Percentiles rank a stretch among this genome's conserved stretches.
These are phyloP conservation scores for Gossypium mustelinum DNA, from an alignment of 345 rosid species.

Conservation along the genomic window DNA sequence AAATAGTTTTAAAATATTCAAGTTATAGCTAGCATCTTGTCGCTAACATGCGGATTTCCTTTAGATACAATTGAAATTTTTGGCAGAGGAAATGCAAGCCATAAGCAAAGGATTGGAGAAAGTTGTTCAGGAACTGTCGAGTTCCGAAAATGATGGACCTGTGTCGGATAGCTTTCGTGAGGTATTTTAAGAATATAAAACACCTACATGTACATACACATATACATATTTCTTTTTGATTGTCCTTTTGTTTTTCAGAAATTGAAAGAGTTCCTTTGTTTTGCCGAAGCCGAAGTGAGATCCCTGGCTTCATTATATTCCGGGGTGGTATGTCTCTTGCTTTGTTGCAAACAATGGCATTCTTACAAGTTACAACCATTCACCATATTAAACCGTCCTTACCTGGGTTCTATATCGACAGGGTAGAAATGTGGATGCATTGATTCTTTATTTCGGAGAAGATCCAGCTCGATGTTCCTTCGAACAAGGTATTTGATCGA, in stretches of 20 bases:
- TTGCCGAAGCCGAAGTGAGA: slow-evolving; percentile 85
- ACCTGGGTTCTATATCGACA: slow-evolving; percentile 24
- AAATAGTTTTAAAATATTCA: neutral
- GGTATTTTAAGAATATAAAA: slow-evolving; percentile 37
- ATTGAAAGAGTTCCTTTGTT: slow-evolving; percentile 68
- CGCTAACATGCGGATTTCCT: neutral
- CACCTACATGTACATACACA: neutral
- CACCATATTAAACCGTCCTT: neutral
- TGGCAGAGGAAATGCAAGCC: slow-evolving; percentile 99
- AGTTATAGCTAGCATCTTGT: neutral
- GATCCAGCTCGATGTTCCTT: slow-evolving; percentile 89
- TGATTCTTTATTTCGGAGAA: slow-evolving; percentile 94
- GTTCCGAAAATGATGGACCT: slow-evolving; percentile 82
- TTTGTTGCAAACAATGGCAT: neutral
- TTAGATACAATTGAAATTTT: slow-evolving; percentile 85
- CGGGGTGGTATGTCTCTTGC: slow-evolving; percentile 55
- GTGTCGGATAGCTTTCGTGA: slow-evolving; percentile 60
- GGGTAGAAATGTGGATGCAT: slow-evolving; percentile 87
- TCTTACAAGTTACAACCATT: slow-evolving; percentile 11
- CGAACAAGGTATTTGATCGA: slow-evolving; percentile 63
- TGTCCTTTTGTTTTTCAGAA: slow-evolving; percentile 29
- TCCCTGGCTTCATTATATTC: slow-evolving; percentile 77
- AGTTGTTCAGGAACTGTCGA: slow-evolving; percentile 74
- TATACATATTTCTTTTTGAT: neutral
- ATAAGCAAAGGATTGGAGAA: slow-evolving; percentile 94